Evolutionary conservation across 495 filamentous ascomycete species (phyloP).

Genomic region (Terfezia claveryi): DNA sequence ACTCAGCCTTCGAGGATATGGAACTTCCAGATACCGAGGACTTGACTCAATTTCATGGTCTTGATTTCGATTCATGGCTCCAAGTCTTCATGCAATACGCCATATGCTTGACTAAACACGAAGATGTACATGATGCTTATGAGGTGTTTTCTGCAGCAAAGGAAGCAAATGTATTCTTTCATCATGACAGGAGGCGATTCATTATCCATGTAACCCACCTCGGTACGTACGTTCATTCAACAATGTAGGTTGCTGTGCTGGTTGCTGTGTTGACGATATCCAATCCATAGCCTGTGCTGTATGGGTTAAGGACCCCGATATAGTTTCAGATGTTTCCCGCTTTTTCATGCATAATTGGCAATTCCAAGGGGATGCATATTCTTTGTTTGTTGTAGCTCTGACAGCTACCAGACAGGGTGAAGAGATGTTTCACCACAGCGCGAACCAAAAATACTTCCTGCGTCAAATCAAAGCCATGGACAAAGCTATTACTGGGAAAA

Average conservation of each 20-base stretch:
- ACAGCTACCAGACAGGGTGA: conserved; percentile 14
- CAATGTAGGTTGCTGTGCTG: neutral
- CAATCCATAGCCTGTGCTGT: conserved; percentile 48
- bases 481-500: conserved; percentile 20
- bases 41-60: conserved; percentile 49
- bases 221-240: conserved; percentile 26
- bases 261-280: neutral
- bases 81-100: conserved; percentile 80
- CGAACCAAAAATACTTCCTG: conserved; percentile 68
- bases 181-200: conserved; percentile 40
- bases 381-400: conserved; percentile 34
- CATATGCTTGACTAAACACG: conserved; percentile 39
- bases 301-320: conserved; percentile 55
- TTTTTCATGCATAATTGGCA: conserved; percentile 76
- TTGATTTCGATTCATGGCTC: conserved; percentile 63
- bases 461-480: conserved; percentile 86
- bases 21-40: conserved; percentile 12
- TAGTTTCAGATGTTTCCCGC: conserved; percentile 41
- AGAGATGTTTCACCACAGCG: conserved; percentile 30
- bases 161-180: conserved; percentile 58
- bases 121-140: conserved; percentile 43
- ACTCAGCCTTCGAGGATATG: conserved; percentile 11
- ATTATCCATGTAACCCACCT: conserved; percentile 64
- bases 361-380: conserved; percentile 64
- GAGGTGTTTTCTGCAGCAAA: conserved; percentile 49